phyloP scores from a whole-genome alignment of 2,329 filamentous ascomycete genomes.

The Teratosphaeria gauchensis region DNA sequence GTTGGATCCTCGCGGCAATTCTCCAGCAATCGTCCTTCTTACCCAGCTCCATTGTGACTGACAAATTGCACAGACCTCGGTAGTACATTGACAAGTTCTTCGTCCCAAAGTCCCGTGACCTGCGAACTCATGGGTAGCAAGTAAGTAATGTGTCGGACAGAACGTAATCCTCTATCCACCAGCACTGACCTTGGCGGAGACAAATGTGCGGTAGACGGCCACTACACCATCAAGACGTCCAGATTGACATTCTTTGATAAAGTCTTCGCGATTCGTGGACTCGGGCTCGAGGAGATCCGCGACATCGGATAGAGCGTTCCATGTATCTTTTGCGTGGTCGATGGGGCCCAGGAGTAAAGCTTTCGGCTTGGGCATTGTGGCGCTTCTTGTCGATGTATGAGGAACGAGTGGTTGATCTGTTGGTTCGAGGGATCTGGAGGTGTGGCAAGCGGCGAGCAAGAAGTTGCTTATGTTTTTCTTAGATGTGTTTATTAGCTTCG shows the following conservation, averaged over 20 bases:
- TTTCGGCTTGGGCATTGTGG: constrained; percentile 41
- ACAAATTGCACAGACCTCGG: constrained; percentile 48
- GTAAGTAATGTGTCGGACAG: too few species aligned
- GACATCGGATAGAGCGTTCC: constrained; percentile 50
- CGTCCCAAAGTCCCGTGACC: constrained; percentile 58
- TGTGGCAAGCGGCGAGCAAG: neutral
- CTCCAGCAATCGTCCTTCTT: neutral
- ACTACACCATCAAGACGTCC: constrained; percentile 47
- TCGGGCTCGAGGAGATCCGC: constrained; percentile 57
- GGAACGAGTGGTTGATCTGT: neutral
- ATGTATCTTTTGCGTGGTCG: constrained; percentile 55
- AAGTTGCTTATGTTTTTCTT: neutral
- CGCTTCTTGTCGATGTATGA: neutral
- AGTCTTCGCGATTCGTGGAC: constrained; percentile 52
- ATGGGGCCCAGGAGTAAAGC: constrained; percentile 55
- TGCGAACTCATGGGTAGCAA: neutral
- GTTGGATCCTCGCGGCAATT: neutral
- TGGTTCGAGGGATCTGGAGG: too few species aligned
- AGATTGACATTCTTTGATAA: constrained; percentile 45
- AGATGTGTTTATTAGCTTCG: neutral
- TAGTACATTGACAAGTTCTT: constrained; percentile 33
- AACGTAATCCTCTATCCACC: too few species aligned
- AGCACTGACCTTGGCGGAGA: constrained; percentile 39
- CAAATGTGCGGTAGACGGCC: constrained; percentile 49
- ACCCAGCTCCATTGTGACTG: constrained; percentile 17